A percentile compares a stretch with the other conserved stretches of the same genome.
Conservation (phyloP, 768 basidiomycete genomes). For the Kwoniella sp. region DNA sequence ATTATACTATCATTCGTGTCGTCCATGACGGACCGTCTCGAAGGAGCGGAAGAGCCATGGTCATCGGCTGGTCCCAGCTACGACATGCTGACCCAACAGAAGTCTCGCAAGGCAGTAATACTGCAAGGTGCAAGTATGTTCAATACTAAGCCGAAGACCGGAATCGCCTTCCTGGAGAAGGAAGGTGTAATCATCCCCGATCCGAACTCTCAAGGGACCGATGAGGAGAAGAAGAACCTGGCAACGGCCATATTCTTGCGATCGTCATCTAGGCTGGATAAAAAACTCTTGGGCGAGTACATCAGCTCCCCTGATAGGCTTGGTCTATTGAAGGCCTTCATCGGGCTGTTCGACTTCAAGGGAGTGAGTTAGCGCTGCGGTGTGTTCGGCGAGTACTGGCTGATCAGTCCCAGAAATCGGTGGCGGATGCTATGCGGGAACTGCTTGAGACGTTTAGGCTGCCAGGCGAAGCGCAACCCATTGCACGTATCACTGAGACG, state of each 20-base stretch:
- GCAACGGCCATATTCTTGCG: constrained; percentile 78
- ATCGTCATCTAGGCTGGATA: constrained; percentile 77
- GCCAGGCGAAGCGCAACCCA: constrained; percentile 93
- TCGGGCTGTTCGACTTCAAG: constrained; percentile 82
- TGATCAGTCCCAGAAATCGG: constrained; percentile 64
- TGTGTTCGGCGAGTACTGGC: not conserved
- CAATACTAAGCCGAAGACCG: constrained; percentile 87
- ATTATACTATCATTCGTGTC: constrained; percentile 79
- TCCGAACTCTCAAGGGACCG: constrained; percentile 17
- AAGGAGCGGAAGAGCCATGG: constrained; percentile 59
- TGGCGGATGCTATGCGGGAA: constrained; percentile 94
- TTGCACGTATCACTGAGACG: constrained; percentile 84
- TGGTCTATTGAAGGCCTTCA: constrained; percentile 78
- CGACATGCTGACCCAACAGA: constrained; percentile 61
- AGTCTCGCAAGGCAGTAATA: constrained; percentile 81
- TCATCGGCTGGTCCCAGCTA: constrained; percentile 57
- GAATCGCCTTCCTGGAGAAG: constrained; percentile 85
- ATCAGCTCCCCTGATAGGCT: constrained; percentile 82
- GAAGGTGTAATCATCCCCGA: constrained; percentile 66
- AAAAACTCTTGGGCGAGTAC: constrained; percentile 87
- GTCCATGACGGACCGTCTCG: constrained; percentile 71
- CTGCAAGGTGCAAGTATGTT: constrained; percentile 78
- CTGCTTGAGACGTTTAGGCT: constrained; percentile 87
- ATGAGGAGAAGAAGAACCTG: constrained; percentile 30
- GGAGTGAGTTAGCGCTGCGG: constrained; percentile 58